These are phyloP conservation scores for Syzygium aqueum DNA, from an alignment of 345 rosid species.

Conservation along the genomic window DNA sequence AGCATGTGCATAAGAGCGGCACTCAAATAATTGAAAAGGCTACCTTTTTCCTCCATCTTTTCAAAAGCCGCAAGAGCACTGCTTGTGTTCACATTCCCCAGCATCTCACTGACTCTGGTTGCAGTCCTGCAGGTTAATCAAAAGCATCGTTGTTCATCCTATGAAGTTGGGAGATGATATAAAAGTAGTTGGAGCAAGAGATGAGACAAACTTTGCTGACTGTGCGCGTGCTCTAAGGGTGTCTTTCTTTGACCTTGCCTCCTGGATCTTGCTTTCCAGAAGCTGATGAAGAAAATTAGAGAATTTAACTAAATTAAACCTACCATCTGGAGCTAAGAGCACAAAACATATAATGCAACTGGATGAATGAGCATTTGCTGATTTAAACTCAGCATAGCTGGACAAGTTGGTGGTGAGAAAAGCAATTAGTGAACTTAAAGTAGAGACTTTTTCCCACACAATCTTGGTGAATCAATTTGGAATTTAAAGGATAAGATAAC, in stretches of 20 bases:
- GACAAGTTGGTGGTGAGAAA: not conserved
- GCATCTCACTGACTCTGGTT: slow-evolving; percentile 74
- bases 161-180: not conserved
- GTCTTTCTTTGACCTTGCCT: slow-evolving; percentile 53
- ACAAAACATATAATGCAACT: not conserved
- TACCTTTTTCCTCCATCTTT: slow-evolving; percentile 85
- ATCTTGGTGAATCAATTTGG: not conserved
- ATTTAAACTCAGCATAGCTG: not conserved
- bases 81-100: slow-evolving; percentile 65
- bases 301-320: not conserved
- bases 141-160: not conserved
- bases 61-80: slow-evolving; percentile 72
- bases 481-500: not conserved
- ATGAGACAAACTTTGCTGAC: slow-evolving; percentile 35
- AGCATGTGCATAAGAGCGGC: not conserved
- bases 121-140: slow-evolving; percentile 43
- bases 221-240: slow-evolving; percentile 46
- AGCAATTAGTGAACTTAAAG: not conserved
- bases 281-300: slow-evolving; percentile 17
- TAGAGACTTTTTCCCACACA: not conserved
- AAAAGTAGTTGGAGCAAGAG: not conserved
- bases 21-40: not conserved
- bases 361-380: not conserved
- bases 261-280: slow-evolving; percentile 51
- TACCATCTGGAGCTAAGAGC: not conserved